Evolutionary conservation across 169 alveolate species (phyloP).

Genomic region (Plasmodium billcollinsi): DNA sequence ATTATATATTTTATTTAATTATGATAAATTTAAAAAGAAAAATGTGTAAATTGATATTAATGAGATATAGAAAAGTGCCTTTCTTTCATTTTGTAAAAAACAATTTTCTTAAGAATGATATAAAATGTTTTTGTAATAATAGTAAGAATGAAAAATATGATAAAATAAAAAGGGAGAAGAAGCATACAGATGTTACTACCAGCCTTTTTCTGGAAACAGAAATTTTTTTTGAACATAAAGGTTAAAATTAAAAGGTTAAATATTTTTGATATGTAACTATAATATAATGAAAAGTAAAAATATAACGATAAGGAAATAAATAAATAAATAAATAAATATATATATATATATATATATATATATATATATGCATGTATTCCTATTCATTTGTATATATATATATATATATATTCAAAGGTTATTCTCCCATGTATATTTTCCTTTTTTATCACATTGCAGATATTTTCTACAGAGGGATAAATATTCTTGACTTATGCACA

Average conservation of each 20-base stretch:
- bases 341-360: background rate
- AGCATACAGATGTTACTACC: background rate
- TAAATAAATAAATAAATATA: background rate
- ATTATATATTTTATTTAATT: background rate
- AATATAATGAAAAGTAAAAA: background rate
- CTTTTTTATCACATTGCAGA: background rate
- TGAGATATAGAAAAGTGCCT: background rate
- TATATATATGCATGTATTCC: background rate
- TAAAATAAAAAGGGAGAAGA: background rate
- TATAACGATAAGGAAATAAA: background rate
- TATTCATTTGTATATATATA: background rate
- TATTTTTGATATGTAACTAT: too few relatives aligned
- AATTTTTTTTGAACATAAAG: conserved; percentile 50
- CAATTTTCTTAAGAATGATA: background rate
- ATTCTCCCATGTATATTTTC: background rate
- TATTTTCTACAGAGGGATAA: conserved; percentile 37
- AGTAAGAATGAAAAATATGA: background rate
- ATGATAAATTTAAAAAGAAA: conserved; percentile 27
- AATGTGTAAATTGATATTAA: background rate
- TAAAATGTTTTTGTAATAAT: background rate
- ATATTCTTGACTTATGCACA: conserved; percentile 17
- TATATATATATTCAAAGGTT: background rate
- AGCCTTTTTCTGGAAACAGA: conserved; percentile 49
- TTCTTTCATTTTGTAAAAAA: conserved; percentile 11
- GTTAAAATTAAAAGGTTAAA: background rate